Evolutionary conservation across 177 flowering plant genomes (phyloP), one percentile per base, ranked within the genome.

Genomic region (Tripterygium wilfordii): DNA sequence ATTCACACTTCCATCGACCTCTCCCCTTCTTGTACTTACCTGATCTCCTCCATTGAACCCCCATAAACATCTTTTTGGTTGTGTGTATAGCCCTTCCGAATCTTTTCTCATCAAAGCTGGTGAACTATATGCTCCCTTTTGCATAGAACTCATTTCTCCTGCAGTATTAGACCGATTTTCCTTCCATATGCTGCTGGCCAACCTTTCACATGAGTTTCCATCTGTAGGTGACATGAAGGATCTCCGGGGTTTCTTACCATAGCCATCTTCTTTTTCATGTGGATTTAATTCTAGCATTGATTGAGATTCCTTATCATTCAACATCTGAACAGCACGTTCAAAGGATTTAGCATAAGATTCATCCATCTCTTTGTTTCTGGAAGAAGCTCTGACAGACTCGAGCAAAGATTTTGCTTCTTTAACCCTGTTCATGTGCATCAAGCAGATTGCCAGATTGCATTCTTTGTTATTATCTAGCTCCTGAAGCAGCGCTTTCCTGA

Each of bases 381-480:
- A 36, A 28, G 79, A 72, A 39, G 65, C 70, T 30, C 9, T 60
- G 19, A 85, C 66, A 14, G 58, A 36, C 15, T 69, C 60, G 12
- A 91, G 79, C 35, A 88, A 62, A 45, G 64, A 59, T 43, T 64
- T 88, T 14, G 96, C 95, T 72, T 91, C 95, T 23, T 51, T n/a
- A 30, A 80, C 60, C 32, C 63, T 56, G 56, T 78, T 69, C 66
- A 59, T 68, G 35, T 76, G 66, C 80, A 91, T 74, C 82, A 89
- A 71, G 64, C 96, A 91, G 56, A 83, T 51, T 10, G 94, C 90
- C 22, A 91, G 66, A 59, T 91, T 91, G 82, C 98, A 88, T 52
- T 80, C 68, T 72, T 77, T 91, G 70, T 91, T 91, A 69, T 61
- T 77, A 53, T 91, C 98, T 9, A 68, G 59, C 52, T 78, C 96